Evolutionary conservation across 2,329 filamentous ascomycete genomes (phyloP).

Genomic region (Fusarium temperatum): DNA sequence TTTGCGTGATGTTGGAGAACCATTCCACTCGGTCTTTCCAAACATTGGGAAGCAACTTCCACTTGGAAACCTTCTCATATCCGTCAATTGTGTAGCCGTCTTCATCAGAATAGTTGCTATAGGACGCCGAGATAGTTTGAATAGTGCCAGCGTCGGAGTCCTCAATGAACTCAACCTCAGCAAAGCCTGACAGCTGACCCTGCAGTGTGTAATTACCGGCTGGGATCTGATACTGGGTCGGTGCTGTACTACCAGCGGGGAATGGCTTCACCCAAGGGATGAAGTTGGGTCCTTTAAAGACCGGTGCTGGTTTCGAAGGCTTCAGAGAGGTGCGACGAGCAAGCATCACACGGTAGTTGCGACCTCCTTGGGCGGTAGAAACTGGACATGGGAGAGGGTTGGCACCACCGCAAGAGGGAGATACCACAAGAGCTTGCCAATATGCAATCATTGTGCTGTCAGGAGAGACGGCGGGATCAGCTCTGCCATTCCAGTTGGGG

Average conservation of each 20-base stretch:
- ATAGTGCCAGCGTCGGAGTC: background rate
- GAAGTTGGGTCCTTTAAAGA: background rate
- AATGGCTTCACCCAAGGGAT: background rate
- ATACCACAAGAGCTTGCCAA: conserved; percentile 46
- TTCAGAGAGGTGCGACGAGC: conserved; percentile 47
- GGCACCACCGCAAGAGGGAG: conserved; percentile 53
- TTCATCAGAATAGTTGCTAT: background rate
- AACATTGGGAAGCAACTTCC: background rate
- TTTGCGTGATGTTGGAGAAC: conserved; percentile 51
- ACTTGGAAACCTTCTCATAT: conserved; percentile 20
- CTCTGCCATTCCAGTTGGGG: conserved; percentile 58
- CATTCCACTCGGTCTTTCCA: conserved; percentile 46
- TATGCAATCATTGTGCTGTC: conserved; percentile 56
- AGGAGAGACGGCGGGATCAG: conserved; percentile 53
- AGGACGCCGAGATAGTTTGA: background rate
- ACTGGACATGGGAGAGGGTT: conserved; percentile 54
- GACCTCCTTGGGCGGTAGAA: conserved; percentile 52
- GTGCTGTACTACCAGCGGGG: background rate
- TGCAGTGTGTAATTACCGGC: background rate
- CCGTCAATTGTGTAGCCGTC: background rate
- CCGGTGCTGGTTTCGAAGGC: conserved; percentile 37
- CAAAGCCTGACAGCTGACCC: background rate
- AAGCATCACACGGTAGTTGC: conserved; percentile 53
- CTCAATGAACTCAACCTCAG: background rate
- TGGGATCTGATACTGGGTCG: background rate